Base-by-base conservation (phyloP, 2,329 filamentous ascomycete species). In the Aspergillaceae sp. region DNA sequence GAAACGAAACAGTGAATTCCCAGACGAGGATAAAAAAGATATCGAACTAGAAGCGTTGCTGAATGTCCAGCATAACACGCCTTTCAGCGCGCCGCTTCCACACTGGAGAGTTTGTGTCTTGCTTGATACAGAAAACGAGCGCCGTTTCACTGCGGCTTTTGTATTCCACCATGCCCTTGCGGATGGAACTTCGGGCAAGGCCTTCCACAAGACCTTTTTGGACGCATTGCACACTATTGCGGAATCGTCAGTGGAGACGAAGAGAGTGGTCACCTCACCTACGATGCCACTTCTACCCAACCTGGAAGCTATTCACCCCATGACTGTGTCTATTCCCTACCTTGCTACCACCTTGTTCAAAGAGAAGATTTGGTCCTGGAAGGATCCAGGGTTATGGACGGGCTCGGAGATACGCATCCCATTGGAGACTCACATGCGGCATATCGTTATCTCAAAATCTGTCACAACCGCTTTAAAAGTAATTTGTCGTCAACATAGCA, bases 131-230 rank as follows among this genome's bases (percentile, higher is more conserved):
- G 51, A 49, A 6, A 46, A 56, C 30, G 11, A 52, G 2, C 53
- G 45, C 2, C 51, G 48, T 2, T 74, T 76, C 48, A 72, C 69
- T 0, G 69, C 66, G 1, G 57, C 56, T 2, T 76, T 73, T 56
- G 59, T 74, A 7, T 74, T 64, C 50, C 74, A 77, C 46, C 74
- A 76, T 57, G 69, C 67, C 2, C 59, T 76, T 42, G 68, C 67
- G 2, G 74, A 77, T 51, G 73, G 73, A 1, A 57, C 56, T 6
- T 73, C 71, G 0, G 71, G 68, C 0, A 63, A 72, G 29, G 60
- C 68, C 0, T 75, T 76, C 48, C 73, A 75, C 45, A 53, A 60
- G 6, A 58, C 63, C 0, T 71, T 76, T 34, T 60, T 68, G 4
- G 51, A 55, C 4, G 68, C 66, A 4, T 49, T 75, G 8, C 49